phyloP scores from a whole-genome alignment of 2,329 filamentous ascomycete species.

The Dryadomyces quercus-mongolicae region DNA sequence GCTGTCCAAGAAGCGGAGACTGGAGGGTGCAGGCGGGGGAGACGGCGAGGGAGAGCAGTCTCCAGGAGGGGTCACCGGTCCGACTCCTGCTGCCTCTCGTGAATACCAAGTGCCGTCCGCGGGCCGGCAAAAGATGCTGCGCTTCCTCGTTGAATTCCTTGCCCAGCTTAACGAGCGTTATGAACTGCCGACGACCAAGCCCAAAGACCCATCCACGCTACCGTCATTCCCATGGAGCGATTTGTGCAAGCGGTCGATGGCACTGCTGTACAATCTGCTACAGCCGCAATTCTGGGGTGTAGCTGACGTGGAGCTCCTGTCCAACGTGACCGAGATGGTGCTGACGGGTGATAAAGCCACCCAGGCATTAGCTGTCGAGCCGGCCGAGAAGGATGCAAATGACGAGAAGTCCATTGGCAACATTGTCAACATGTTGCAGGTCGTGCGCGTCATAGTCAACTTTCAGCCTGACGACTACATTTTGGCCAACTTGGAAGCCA shows the following conservation, averaged over 20 bases:
- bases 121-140: conserved; percentile 70
- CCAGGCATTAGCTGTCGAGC: conserved; percentile 44
- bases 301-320: conserved; percentile 80
- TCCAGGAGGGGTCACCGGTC: conserved; percentile 28
- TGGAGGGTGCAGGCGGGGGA: conserved; percentile 32
- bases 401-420: conserved; percentile 75
- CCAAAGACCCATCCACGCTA: conserved; percentile 37
- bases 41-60: neutral
- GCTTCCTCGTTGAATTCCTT: conserved; percentile 93
- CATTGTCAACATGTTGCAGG: conserved; percentile 88
- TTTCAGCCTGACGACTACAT: conserved; percentile 89
- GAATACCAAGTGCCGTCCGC: conserved; percentile 55
- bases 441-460: conserved; percentile 80
- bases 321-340: conserved; percentile 79
- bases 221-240: conserved; percentile 51
- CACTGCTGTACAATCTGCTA: conserved; percentile 71
- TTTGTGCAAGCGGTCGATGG: conserved; percentile 73
- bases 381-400: conserved; percentile 52
- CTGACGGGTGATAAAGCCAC: conserved; percentile 69
- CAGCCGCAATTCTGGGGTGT: conserved; percentile 86
- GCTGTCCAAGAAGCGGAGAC: conserved; percentile 52
- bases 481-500: conserved; percentile 56
- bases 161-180: conserved; percentile 80
- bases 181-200: conserved; percentile 58
- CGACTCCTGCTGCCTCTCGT: conserved; percentile 16